phyloP scores from a whole-genome alignment of 495 filamentous ascomycete species.

The Talaromyces adpressus region DNA sequence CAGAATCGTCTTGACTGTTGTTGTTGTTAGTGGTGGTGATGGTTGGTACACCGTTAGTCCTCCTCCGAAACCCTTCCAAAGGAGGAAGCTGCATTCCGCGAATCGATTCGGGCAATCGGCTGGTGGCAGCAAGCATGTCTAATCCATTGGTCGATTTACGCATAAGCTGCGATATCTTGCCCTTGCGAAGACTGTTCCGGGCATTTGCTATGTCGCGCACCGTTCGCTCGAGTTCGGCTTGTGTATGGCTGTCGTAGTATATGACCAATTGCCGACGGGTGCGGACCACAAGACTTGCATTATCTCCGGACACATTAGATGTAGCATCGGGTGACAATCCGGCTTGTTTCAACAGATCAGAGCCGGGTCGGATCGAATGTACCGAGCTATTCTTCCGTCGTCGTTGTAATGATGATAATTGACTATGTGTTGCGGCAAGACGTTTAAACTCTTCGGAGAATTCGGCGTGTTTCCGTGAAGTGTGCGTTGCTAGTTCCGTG shows the following conservation, averaged over 20 bases:
- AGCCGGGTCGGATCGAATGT: neutral
- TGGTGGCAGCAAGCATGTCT: conserved; percentile 7
- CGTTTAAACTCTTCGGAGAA: conserved; percentile 41
- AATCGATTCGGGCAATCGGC: neutral
- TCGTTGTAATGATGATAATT: conserved; percentile 31
- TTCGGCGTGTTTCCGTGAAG: conserved; percentile 62
- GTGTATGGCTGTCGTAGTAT: conserved; percentile 82
- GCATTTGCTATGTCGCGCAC: conserved; percentile 74
- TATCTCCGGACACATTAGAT: conserved; percentile 19
- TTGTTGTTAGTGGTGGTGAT: neutral
- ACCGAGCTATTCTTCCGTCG: conserved; percentile 36
- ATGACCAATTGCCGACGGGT: conserved; percentile 76
- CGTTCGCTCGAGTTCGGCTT: conserved; percentile 69
- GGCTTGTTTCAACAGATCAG: neutral
- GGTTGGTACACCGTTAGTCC: neutral
- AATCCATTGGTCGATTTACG: neutral
- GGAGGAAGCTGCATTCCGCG: neutral
- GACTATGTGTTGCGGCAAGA: conserved; percentile 11
- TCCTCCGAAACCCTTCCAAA: neutral
- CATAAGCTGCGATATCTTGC: conserved; percentile 42
- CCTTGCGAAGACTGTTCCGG: conserved; percentile 75
- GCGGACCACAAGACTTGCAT: conserved; percentile 50
- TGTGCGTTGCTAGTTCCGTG: conserved; percentile 61
- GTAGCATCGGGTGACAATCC: neutral
- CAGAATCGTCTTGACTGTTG: conserved; percentile 13